phyloP scores from a whole-genome alignment of 2,329 filamentous ascomycete species.

The Hypoxylon sp. region DNA sequence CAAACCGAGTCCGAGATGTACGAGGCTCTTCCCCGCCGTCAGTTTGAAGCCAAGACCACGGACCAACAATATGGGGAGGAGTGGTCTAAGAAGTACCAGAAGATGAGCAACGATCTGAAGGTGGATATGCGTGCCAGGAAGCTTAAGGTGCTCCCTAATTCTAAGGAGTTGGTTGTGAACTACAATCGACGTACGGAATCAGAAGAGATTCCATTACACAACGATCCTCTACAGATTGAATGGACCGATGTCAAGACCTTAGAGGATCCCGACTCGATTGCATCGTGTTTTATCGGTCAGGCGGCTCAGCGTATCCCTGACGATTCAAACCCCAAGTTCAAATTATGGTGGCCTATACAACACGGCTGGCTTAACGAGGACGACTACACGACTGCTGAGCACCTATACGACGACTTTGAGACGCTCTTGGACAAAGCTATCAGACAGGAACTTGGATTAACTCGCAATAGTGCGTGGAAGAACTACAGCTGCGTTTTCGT shows the following conservation, averaged over 20 bases:
- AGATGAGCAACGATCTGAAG: constrained; percentile 89
- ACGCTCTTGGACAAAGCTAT: constrained; percentile 89
- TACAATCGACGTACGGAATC: constrained; percentile 89
- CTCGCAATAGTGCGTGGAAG: constrained; percentile 82
- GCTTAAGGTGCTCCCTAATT: constrained; percentile 95
- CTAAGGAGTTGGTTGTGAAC: constrained; percentile 94
- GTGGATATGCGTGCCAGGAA: constrained; percentile 93
- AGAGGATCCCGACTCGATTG: constrained; percentile 73
- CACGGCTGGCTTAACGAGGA: constrained; percentile 91
- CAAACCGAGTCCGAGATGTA: constrained; percentile 88
- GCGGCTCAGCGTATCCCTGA: constrained; percentile 90
- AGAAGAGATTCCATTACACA: constrained; percentile 92
- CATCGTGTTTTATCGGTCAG: constrained; percentile 82
- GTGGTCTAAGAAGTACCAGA: constrained; percentile 80
- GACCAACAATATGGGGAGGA: constrained; percentile 93
- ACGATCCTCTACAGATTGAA: constrained; percentile 92
- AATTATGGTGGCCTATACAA: constrained; percentile 91
- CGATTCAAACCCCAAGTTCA: constrained; percentile 89
- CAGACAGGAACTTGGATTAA: constrained; percentile 84
- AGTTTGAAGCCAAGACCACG: constrained; percentile 71
- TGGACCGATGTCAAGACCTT: constrained; percentile 87
- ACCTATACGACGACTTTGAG: constrained; percentile 89
- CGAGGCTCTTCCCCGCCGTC: constrained; percentile 81
- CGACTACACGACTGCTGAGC: constrained; percentile 84
- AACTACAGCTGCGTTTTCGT: constrained; percentile 98